Base-by-base conservation (phyloP, 2,329 filamentous ascomycete species). In the Penicillium oxalicum region DNA sequence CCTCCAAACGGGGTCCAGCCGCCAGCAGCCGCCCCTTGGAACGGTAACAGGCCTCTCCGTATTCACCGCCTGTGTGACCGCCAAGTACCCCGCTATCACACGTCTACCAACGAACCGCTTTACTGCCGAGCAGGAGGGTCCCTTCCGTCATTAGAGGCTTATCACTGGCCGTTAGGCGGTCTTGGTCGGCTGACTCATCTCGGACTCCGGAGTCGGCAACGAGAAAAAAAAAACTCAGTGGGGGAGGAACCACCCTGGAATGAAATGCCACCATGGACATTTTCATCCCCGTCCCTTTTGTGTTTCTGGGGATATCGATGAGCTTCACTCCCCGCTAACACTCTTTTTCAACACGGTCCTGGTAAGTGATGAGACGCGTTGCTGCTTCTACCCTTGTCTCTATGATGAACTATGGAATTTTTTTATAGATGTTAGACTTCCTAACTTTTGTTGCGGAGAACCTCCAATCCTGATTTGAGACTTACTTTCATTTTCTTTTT, bases 361-460 rank as follows among this genome's bases (percentile, higher is more conserved):
- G 49, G 55, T 59, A 44, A 53, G 52, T 53, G 41, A 36, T 50
- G 27, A 32, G 25, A 32, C 37, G 26, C 44, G 34, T 11, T 48
- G 39, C 39, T 34, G 45, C 32, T 44, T 29, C 37, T 45, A 35
- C 45, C 47, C 39, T 35, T 44, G 39, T 53, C 54, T 65, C 45
- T 56, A 66, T 66, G 67, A 72, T 73, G 71, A 74, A 61, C 59
- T 64, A 61, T 54, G 60, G 64, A 59, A 56, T 62, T 70, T 63
- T 65, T 68, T 67, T 64, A 67, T 70, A 72, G 71, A 73, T 74
- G 71, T 74, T 74, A 74, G 71, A 74, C 71, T 74, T 69, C 70
- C 67, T 68, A 73, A 65, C 55, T 61, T 59, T 64, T 54, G 47
- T 70, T 72, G 70, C 63, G 68, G 70, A 72, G 58, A 72, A 62